phyloP scores from a whole-genome alignment of 176 grass and related monocot species.

The Bolboschoenus planiculmis region DNA sequence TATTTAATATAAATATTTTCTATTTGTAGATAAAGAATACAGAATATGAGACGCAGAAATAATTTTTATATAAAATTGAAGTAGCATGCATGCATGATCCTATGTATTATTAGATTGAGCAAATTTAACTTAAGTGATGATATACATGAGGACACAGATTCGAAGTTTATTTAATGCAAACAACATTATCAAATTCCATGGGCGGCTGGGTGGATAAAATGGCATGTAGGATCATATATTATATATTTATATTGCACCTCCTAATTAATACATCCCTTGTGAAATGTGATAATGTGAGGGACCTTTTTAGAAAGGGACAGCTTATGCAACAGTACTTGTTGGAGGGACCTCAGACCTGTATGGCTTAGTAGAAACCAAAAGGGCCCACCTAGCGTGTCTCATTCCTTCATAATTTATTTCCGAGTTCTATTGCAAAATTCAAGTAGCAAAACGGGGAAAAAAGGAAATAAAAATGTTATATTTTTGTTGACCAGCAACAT shows the following conservation, averaged over 20 bases:
- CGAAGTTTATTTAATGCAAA: neutral
- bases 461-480: neutral
- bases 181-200: neutral
- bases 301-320: neutral
- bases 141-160: neutral
- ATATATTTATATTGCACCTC: neutral
- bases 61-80: neutral
- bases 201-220: neutral
- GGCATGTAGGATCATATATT: neutral
- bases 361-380: slow-evolving; percentile 24
- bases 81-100: neutral
- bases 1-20: too few species aligned
- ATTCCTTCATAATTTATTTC: neutral
- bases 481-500: too few species aligned
- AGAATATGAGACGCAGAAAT: too few species aligned
- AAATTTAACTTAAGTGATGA: slow-evolving; percentile 8
- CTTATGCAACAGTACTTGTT: neutral
- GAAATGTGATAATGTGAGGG: neutral
- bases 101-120: neutral
- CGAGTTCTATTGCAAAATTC: neutral
- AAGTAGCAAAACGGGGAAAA: neutral
- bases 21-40: too few species aligned
- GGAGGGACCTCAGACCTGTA: neutral
- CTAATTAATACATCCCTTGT: neutral
- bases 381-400: neutral